These are phyloP conservation scores for Amanita subjunquillea DNA, from an alignment of 768 basidiomycete genomes.

Conservation along the genomic window DNA sequence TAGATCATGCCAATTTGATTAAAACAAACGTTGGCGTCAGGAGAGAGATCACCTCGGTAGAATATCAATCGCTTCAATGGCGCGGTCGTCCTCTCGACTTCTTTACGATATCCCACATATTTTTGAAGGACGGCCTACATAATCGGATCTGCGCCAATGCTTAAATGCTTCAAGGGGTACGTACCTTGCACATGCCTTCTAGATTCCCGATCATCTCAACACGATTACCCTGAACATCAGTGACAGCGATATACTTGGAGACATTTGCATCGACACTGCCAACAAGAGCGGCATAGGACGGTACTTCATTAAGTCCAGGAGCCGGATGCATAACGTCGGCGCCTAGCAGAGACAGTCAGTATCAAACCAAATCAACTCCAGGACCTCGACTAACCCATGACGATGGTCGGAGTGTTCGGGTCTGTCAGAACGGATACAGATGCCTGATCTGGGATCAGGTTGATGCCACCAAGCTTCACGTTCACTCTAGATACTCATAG, in stretches of 20 bases:
- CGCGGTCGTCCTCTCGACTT: conserved; percentile 32
- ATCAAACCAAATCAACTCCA: neutral
- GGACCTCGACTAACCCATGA: conserved; percentile 44
- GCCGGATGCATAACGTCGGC: conserved; percentile 78
- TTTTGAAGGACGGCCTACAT: conserved; percentile 39
- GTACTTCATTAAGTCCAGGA: conserved; percentile 59
- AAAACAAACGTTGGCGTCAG: conserved; percentile 10
- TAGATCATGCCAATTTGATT: conserved; percentile 15
- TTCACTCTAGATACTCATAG: conserved; percentile 43
- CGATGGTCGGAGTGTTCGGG: conserved; percentile 59
- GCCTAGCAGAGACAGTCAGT: conserved; percentile 24
- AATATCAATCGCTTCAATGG: conserved; percentile 57
- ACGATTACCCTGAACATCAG: conserved; percentile 45
- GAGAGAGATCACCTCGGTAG: conserved; percentile 44
- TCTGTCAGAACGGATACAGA: conserved; percentile 51
- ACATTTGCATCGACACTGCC: conserved; percentile 62
- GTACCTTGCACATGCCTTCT: conserved; percentile 49
- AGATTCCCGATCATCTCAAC: conserved; percentile 67
- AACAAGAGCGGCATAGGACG: conserved; percentile 71
- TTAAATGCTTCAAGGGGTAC: neutral
- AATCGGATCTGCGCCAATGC: neutral
- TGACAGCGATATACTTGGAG: conserved; percentile 53
- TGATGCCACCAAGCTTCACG: conserved; percentile 78
- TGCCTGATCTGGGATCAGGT: conserved; percentile 55
- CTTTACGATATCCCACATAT: conserved; percentile 43